Conservation (phyloP, 495 filamentous ascomycete species). For the Cercophora sp. region DNA sequence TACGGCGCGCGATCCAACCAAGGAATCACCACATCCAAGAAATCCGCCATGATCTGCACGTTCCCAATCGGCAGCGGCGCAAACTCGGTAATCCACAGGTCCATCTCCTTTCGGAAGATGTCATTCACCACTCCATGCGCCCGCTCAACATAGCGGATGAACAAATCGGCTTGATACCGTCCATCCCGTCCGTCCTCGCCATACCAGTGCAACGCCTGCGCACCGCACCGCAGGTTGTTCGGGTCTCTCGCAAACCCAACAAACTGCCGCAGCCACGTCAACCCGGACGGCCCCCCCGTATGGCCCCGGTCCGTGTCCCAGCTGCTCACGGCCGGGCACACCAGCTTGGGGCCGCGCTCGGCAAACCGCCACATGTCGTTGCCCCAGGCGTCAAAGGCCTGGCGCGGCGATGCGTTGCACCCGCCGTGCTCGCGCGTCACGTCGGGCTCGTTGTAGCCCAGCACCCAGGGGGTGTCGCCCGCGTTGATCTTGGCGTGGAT, state of each 20-base stretch:
- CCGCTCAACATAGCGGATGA: constrained; percentile 4
- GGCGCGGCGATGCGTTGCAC: neutral
- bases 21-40: constrained; percentile 5
- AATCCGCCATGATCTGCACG: constrained; percentile 5
- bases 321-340: constrained; percentile 14
- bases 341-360: constrained; percentile 11
- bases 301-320: neutral
- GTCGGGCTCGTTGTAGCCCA: constrained; percentile 18
- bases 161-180: neutral
- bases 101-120: constrained; percentile 12
- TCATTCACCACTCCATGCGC: constrained; percentile 9
- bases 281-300: constrained; percentile 5
- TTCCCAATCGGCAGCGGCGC: neutral
- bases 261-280: constrained; percentile 12
- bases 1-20: constrained; percentile 9
- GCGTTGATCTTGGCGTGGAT: neutral
- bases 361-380: constrained; percentile 12
- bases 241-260: neutral
- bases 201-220: constrained; percentile 17
- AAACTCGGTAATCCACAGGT: constrained; percentile 17
- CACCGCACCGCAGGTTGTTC: constrained; percentile 1
- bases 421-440: neutral
- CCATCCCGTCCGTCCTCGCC: neutral
- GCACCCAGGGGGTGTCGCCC: constrained; percentile 11
- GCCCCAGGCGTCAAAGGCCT: constrained; percentile 10